Base-by-base conservation (phyloP, 352 stramenopile genomes). In the Pythium guiyangense region DNA sequence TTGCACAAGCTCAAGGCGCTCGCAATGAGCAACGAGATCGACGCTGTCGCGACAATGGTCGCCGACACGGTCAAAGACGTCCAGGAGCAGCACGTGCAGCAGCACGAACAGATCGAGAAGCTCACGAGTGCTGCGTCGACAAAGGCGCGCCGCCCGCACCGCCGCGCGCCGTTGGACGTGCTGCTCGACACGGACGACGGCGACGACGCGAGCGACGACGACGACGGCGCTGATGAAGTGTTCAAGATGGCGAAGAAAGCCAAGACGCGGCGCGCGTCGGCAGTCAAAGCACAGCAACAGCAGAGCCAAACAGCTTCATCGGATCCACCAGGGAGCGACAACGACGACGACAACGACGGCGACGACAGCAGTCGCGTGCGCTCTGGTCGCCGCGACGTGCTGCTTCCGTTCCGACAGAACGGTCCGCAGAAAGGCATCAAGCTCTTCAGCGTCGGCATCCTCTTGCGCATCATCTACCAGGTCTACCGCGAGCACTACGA, bases 401-500 rank as follows among this genome's bases (percentile, higher is more conserved):
- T 71, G 20, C 54, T 70, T 39, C 79, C 58, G 15, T 74, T 85
- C 52, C 82, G 80, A 15, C 76, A 84, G 49, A 72, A 57, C 26
- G 54, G 62, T 1, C 20, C 34, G n/a, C 54, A 71, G 27, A 78
- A 74, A 43, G 74, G 73, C 9, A 65, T 70, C 54, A 88, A 86
- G 53, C 70, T 88, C 18, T 86, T 86, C 53, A 86, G 73, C 45
- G 62, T 71, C 17, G 71, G 73, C 52, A 85, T 88, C 47, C 60
- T 88, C 37, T 56, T 88, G 40, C 77, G 79, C 17, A 66, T 86
- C 34, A 59, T 88, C 29, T 77, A 84, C 47, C 79, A 85, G 71
- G 73, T 92, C 34, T 92, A 90, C 60, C 79, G 77, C 11, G 82
- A 92, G 45, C 74, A 79, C 58, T 89, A 86, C 58, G 79, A 90